Conservation (phyloP, 208 protist species). For the Tritrichomonas foetus region DNA sequence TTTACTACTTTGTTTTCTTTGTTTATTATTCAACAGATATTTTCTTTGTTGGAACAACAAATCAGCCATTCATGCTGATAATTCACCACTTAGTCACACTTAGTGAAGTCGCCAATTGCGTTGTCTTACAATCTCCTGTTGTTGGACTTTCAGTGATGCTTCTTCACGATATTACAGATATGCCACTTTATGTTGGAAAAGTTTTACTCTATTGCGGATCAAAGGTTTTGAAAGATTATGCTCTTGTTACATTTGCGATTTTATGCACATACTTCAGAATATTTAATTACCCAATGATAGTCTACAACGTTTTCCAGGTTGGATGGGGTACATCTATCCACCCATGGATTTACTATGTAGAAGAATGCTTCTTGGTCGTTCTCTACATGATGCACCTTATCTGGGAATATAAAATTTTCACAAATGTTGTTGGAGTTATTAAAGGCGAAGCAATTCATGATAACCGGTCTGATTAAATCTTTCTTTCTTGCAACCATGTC, state of each 20-base stretch:
- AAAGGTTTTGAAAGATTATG: not conserved
- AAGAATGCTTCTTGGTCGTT: not conserved
- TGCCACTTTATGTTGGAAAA: not conserved
- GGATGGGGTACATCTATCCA: too few relatives aligned
- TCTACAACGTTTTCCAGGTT: too few relatives aligned
- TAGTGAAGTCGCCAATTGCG: not conserved
- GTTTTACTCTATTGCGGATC: not conserved
- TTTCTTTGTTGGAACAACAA: not conserved
- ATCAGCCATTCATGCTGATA: not conserved
- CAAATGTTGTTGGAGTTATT: not conserved
- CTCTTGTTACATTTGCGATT: not conserved
- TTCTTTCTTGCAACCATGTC: too few relatives aligned
- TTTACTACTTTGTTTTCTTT: not conserved
- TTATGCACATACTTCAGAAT: conserved; percentile 2
- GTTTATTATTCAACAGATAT: not conserved
- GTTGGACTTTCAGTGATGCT: not conserved
- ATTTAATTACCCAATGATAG: not conserved
- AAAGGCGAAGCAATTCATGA: not conserved
- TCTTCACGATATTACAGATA: not conserved
- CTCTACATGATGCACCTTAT: not conserved
- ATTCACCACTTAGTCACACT: not conserved
- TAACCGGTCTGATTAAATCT: not conserved
- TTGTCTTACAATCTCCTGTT: not conserved
- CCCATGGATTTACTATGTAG: too few relatives aligned
- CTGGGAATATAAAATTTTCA: not conserved